Percentiles rank a stretch among this genome's conserved stretches.
Conservation (phyloP, 2,329 filamentous ascomycete genomes). For the Ceratocystis lukuohia region DNA sequence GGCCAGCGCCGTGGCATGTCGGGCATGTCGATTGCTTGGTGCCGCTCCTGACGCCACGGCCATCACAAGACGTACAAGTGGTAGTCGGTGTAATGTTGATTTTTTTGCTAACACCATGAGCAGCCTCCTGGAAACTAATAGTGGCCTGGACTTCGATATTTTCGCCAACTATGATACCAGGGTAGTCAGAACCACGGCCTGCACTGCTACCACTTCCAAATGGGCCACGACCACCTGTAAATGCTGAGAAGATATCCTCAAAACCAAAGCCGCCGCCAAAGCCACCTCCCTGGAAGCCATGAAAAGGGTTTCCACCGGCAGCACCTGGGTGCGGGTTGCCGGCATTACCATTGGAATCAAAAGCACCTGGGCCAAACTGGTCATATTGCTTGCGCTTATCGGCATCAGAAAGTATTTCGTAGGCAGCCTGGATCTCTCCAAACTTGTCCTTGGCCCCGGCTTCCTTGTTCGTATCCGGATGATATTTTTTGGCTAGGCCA, state of each 20-base stretch:
- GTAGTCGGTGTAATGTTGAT: constrained; percentile 72
- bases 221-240: constrained; percentile 44
- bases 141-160: constrained; percentile 90
- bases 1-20: constrained; percentile 73
- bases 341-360: constrained; percentile 59
- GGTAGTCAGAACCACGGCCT: constrained; percentile 54
- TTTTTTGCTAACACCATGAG: constrained; percentile 80
- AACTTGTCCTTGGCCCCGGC: constrained; percentile 88
- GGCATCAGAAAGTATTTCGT: constrained; percentile 83
- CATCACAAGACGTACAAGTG: constrained; percentile 68
- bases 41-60: constrained; percentile 73
- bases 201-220: constrained; percentile 43
- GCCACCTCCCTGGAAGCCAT: constrained; percentile 47
- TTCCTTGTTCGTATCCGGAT: constrained; percentile 97
- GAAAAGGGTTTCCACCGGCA: constrained; percentile 49
- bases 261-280: constrained; percentile 84
- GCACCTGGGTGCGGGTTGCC: constrained; percentile 24
- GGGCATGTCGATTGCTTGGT: constrained; percentile 60
- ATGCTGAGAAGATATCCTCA: constrained; percentile 86
- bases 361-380: constrained; percentile 75
- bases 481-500: constrained; percentile 89
- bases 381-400: constrained; percentile 90
- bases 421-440: constrained; percentile 79
- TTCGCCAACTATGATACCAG: constrained; percentile 80
- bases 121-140: constrained; percentile 92